Base-by-base conservation (phyloP, 805 yeast species). In the Starmerella vaccinii region DNA sequence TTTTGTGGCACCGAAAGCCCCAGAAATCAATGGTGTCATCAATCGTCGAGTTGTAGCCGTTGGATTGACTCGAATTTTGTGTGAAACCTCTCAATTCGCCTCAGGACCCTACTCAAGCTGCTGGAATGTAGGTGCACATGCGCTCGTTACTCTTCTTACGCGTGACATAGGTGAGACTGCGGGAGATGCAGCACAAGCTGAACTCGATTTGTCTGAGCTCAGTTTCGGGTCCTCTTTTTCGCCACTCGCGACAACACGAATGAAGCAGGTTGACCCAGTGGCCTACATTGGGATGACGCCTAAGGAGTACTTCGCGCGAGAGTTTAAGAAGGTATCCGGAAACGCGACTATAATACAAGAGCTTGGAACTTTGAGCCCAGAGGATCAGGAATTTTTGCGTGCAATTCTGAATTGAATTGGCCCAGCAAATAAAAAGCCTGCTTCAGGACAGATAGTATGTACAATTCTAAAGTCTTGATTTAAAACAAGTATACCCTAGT, bases 151-250 rank as follows among this genome's bases (percentile, higher is more conserved):
- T 38, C 60, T 72, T 44, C 66, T 75, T 37, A 67, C 71, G n/a
- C 69, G 72, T 37, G 70, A 66, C 45, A 55, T 71, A 41, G 72
- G 67, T 2, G 70, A 68, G 50, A 53, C 67, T 3, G 54, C 53
- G 16, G 50, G 37, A 9, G 52, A 29, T 13, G 56, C 47, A 8
- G 63, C 57, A 16, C 61, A 47, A 26, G 67, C 71, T 32, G 60
- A 55, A 12, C 52, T 55, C 26, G 82, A 81, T 57, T 59, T 76
- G 27, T 88, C 83, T 47, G 95, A 88, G 54, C 75, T 82, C 46
- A 72, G 92, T 2, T 92, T 89, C 67, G 97, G 97, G 2, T 82
- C 96, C 0, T 78, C 81, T 47, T 92, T 78, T 66, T 84, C 94
- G 47, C 80, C 76, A 61, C 71, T 92, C 52, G 78, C 76, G 1